Percentiles rank a stretch among this genome's conserved stretches.
phyloP scores from a whole-genome alignment of 331 rosid species.

The Cydonia oblonga region DNA sequence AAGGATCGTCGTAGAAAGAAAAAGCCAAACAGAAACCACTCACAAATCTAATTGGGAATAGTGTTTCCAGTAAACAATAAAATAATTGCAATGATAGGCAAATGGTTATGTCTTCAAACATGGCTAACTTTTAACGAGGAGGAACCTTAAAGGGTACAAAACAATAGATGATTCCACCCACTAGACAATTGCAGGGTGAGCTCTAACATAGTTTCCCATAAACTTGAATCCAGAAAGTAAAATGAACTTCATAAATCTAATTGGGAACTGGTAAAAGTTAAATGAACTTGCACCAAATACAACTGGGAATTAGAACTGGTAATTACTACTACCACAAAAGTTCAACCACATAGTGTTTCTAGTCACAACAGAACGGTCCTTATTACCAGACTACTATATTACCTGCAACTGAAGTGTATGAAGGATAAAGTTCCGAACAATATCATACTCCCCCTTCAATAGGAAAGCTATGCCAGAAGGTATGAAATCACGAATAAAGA shows the following conservation, averaged over 20 bases:
- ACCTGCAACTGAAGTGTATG: slow-evolving; percentile 91
- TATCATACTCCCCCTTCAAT: slow-evolving; percentile 75
- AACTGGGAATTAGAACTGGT: no score
- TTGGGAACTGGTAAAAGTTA: no score
- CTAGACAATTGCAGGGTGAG: not conserved
- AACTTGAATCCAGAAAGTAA: not conserved
- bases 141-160: not conserved
- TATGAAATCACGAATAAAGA: slow-evolving; percentile 81
- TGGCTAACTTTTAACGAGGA: not conserved
- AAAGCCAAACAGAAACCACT: not conserved
- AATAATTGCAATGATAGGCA: not conserved
- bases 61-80: not conserved
- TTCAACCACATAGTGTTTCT: not conserved
- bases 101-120: not conserved
- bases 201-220: not conserved
- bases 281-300: no score
- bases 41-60: not conserved
- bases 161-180: not conserved
- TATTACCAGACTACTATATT: slow-evolving; percentile 8
- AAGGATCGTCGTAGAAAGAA: not conserved
- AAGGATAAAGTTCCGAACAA: slow-evolving; percentile 78
- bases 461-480: slow-evolving; percentile 87
- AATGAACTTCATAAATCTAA: no score
- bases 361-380: not conserved
- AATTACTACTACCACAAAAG: not conserved